Evolutionary conservation across 2,329 filamentous ascomycete species (phyloP).

Genomic region (Cordyceps javanica): DNA sequence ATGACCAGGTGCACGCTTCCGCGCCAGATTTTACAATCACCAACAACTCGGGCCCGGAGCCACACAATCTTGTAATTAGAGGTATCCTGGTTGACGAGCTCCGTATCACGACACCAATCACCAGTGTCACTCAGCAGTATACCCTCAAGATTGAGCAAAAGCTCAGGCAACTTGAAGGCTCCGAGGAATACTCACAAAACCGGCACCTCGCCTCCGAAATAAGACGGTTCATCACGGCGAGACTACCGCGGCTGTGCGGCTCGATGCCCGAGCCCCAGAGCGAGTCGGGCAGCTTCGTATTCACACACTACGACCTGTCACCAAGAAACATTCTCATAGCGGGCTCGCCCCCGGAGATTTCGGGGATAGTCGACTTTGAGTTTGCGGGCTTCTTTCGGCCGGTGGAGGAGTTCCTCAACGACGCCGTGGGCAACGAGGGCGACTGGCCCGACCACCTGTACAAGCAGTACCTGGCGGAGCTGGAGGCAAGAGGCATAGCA

Average conservation of each 20-base stretch:
- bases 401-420: constrained; percentile 17
- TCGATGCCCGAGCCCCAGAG: background rate
- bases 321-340: constrained; percentile 19
- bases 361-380: constrained; percentile 20
- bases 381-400: constrained; percentile 20
- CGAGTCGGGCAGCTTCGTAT: constrained; percentile 9
- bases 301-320: constrained; percentile 20
- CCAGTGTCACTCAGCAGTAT: constrained; percentile 12
- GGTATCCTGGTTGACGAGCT: constrained; percentile 14
- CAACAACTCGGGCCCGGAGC: background rate
- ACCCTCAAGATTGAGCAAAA: constrained; percentile 12
- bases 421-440: constrained; percentile 7
- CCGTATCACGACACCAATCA: constrained; percentile 13
- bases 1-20: background rate
- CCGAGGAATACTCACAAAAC: constrained; percentile 4
- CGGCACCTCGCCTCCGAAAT: background rate
- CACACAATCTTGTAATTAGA: background rate
- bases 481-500: background rate
- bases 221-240: background rate
- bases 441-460: constrained; percentile 7
- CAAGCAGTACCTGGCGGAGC: background rate
- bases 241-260: constrained; percentile 13
- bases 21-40: background rate
- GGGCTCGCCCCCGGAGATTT: constrained; percentile 14
- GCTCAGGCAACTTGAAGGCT: constrained; percentile 9